These are phyloP conservation scores for Skeletonema marinoi DNA, from an alignment of 108 stramenopile genomes.

Conservation along the genomic window DNA sequence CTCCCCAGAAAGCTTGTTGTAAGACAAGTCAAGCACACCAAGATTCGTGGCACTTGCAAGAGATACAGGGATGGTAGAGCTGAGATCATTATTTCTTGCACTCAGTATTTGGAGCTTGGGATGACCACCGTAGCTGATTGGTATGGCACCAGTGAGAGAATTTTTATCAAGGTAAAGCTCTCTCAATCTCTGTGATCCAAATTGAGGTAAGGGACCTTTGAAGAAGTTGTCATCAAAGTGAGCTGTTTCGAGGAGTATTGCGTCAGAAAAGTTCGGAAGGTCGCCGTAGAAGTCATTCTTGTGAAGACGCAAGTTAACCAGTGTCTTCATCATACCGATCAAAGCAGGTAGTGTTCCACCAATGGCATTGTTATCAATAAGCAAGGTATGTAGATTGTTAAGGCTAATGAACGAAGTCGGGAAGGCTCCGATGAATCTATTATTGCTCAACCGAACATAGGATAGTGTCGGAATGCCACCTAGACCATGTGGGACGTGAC, in stretches of 20 bases:
- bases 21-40: constrained; percentile 28
- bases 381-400: constrained; percentile 26
- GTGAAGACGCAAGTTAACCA: constrained; percentile 32
- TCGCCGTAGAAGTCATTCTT: constrained; percentile 35
- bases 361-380: constrained; percentile 49
- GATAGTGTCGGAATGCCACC: constrained; percentile 29
- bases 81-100: constrained; percentile 40
- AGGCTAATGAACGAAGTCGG: constrained; percentile 35
- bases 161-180: constrained; percentile 50
- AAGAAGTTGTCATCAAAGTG: constrained; percentile 43
- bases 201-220: constrained; percentile 36
- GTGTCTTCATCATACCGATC: constrained; percentile 37
- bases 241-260: constrained; percentile 26
- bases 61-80: constrained; percentile 30
- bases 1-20: constrained; percentile 41
- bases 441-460: constrained; percentile 41
- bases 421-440: constrained; percentile 41
- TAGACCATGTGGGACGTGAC: constrained; percentile 21
- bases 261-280: constrained; percentile 33
- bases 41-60: constrained; percentile 35
- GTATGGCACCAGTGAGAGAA: constrained; percentile 50
- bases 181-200: constrained; percentile 42
- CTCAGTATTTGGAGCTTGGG: constrained; percentile 37
- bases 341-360: constrained; percentile 35
- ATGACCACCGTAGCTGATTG: constrained; percentile 37